Evolutionary conservation across 257 asterid species (phyloP), one percentile per base, ranked within the genome.

Genomic region (Haberlea rhodopensis): DNA sequence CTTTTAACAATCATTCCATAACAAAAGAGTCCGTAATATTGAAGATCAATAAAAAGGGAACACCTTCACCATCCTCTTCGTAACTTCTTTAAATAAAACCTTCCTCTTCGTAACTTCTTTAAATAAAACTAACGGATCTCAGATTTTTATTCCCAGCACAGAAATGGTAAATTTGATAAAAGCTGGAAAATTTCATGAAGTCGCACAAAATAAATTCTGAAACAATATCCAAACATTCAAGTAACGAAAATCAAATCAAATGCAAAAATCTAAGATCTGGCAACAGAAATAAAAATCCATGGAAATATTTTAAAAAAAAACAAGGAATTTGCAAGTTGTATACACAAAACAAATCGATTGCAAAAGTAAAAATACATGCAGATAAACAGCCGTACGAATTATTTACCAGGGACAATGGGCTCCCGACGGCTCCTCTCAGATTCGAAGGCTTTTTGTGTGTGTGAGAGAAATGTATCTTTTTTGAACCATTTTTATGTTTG

Each of bases 1-100:
- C 45, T 62, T n/a, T 2, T 13, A 48, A 60, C 16, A 51, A 16
- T 56, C 53, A 57, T 73, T 71, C 68, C 65, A 63, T 29, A 48
- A 53, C 23, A 18, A 61, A 29, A 49, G 43, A 48, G 49, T 52
- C 73, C 5, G 57, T 53, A 72, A 57, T 54, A 53, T 29, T 19
- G 16, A 4, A 10, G 66, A 66, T 45, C 62, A 64, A 53, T 21
- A 23, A 24, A 49, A 9, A 32, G 48, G 32, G 15, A 48, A 13
- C 52, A 5, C 48, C 25, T n/a, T n/a, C n/a, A n/a, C n/a, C n/a
- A n/a, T n/a, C n/a, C n/a, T n/a, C n/a, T n/a, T n/a, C n/a, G n/a
- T n/a, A n/a, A n/a, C n/a, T n/a, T n/a, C n/a, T n/a, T n/a, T n/a
- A n/a, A n/a, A n/a, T n/a, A n/a, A n/a, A n/a, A n/a, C n/a, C n/a